Base-by-base conservation (phyloP, 306 rosid genomes). In the Malus sieversii region DNA sequence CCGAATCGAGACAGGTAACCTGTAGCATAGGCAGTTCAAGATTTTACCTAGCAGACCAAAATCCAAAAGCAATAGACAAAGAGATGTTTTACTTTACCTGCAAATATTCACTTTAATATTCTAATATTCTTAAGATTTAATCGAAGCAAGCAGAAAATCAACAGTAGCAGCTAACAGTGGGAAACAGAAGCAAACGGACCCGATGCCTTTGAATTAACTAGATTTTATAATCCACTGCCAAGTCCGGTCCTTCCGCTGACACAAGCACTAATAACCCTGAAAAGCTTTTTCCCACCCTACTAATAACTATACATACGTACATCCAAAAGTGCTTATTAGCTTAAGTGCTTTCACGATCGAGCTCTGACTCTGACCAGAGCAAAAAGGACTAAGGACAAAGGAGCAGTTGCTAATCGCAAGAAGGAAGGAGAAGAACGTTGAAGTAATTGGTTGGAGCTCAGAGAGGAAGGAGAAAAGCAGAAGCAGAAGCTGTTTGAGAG, bases 351-450 rank as follows among this genome's bases (percentile, higher is more conserved):
- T 59, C 71, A 32, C 79, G 68, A 75, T 75, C 79, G 75, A 74
- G 73, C 79, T 74, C 51, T 67, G 71, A 35, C 40, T 35, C 9
- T 35, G 40, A 35, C 40, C 40, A 35, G 9, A n/a, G 61, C 45
- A 19, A 68, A 48, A 23, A 42, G 40, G 8, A 35, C 9, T 6
- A 60, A 27, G 63, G 12, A 35, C 64, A 42, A 81, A 70, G 60
- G 70, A 81, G 90, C 86, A 96, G 90, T 90, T 88, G 68, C 88
- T 73, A 76, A 48, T 57, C 30, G 22, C 51, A 42, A 80, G 15
- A 5, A 58, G 45, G 8, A 48, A 15, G 6, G 78, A 65, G 66
- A 80, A 65, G 66, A 69, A 69, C 71, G 67, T 81, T 78, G 25
- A 70, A 33, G 55, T 10, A 20, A 23, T 74, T 59, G 30, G 52